A percentile compares a stretch with the other conserved stretches of the same genome.
These are phyloP conservation scores for Fusarium xyrophilum DNA, from an alignment of 2,329 filamentous ascomycete species.

Conservation along the genomic window DNA sequence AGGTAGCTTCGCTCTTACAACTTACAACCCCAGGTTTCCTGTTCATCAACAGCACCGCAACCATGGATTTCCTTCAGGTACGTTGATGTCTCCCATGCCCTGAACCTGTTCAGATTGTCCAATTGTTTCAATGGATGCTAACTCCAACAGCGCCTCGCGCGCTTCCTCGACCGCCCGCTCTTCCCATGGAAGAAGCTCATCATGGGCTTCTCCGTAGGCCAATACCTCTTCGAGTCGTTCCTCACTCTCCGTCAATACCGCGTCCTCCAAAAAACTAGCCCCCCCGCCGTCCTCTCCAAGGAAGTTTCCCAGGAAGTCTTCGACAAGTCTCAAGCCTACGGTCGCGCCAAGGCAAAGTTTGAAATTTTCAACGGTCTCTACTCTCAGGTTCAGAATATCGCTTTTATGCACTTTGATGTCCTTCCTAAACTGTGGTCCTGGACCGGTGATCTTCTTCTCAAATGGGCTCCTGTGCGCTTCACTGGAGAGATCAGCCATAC, in stretches of 20 bases:
- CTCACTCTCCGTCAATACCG: constrained; percentile 90
- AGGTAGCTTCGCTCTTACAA: constrained; percentile 32
- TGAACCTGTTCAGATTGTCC: background rate
- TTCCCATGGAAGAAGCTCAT: constrained; percentile 99
- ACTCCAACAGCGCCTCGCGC: constrained; percentile 70
- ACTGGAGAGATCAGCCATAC: constrained; percentile 93
- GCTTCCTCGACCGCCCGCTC: constrained; percentile 85
- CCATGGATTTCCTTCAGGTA: constrained; percentile 58
- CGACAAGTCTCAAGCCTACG: constrained; percentile 95
- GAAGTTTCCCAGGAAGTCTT: constrained; percentile 91
- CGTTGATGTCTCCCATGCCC: background rate
- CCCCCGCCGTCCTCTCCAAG: constrained; percentile 84
- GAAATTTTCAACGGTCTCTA: constrained; percentile 81
- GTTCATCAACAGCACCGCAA: constrained; percentile 36
- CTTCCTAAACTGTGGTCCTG: constrained; percentile 89
- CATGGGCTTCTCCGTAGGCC: constrained; percentile 89
- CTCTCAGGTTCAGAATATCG: constrained; percentile 85
- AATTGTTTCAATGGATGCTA: constrained; percentile 13
- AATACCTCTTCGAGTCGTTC: constrained; percentile 89
- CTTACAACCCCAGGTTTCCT: constrained; percentile 33
- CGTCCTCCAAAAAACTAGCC: constrained; percentile 78
- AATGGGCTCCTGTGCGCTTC: constrained; percentile 78
- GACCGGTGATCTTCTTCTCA: constrained; percentile 76
- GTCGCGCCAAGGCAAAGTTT: constrained; percentile 93
- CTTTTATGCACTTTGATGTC: constrained; percentile 88